A percentile compares a stretch with the other conserved stretches of the same genome.
Conservation (phyloP, 106 monocot genomes). For the Dendrobium officinale region DNA sequence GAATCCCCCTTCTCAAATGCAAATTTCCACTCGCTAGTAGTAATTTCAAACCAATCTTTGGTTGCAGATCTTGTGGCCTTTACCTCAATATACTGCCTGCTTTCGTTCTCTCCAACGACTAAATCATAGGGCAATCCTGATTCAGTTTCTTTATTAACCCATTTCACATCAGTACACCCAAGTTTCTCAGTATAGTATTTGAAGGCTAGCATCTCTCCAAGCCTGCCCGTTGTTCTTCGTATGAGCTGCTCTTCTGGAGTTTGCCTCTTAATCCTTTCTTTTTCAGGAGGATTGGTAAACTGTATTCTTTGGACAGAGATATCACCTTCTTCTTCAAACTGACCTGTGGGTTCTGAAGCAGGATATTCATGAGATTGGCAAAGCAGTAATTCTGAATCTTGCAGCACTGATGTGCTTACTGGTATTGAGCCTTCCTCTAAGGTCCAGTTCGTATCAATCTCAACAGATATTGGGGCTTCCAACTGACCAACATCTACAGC, state of each 20-base stretch:
- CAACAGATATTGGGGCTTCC: conserved; percentile 27
- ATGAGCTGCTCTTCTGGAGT: conserved; percentile 13
- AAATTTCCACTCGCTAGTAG: conserved; percentile 78
- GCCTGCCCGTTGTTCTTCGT: conserved; percentile 43
- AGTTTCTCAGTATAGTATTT: conserved; percentile 58
- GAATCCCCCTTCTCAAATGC: conserved; percentile 64
- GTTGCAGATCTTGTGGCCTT: conserved; percentile 64
- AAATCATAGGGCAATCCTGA: conserved; percentile 91
- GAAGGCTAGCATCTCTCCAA: conserved; percentile 67
- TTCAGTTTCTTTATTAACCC: conserved; percentile 83
- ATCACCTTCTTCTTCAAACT: not conserved
- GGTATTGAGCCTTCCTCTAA: conserved; percentile 22
- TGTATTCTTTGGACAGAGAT: not conserved
- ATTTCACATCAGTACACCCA: conserved; percentile 42
- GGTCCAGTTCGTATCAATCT: conserved; percentile 37
- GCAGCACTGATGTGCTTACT: not conserved
- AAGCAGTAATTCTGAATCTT: conserved; percentile 11
- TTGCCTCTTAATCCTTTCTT: conserved; percentile 11
- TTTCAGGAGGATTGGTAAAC: conserved; percentile 14
- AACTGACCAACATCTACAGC: not conserved
- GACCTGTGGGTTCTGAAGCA: not conserved
- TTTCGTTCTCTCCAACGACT: conserved; percentile 32
- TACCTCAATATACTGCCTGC: conserved; percentile 85
- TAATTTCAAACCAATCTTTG: conserved; percentile 78
- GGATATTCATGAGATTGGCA: no score